Evolutionary conservation across 1,284 basidiomycete species (phyloP).

Genomic region (Heliocybe sulcata): DNA sequence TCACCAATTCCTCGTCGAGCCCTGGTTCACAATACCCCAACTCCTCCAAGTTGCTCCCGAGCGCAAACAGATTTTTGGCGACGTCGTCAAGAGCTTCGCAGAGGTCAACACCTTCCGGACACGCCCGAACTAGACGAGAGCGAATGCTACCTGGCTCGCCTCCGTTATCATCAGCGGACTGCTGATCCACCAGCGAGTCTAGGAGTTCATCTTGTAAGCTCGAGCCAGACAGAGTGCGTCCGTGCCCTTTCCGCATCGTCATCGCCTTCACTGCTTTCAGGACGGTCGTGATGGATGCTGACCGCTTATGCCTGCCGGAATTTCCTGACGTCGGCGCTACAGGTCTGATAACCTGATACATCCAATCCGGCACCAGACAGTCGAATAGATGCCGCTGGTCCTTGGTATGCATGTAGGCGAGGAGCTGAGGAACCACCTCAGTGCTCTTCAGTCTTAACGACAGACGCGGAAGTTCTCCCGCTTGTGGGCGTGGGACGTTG

Average conservation of each 20-base stretch:
- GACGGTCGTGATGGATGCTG: too few relatives aligned
- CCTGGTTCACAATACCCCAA: neutral
- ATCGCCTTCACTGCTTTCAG: too few relatives aligned
- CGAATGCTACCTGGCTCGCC: too few relatives aligned
- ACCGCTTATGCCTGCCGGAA: too few relatives aligned
- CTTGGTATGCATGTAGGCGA: conserved; percentile 30
- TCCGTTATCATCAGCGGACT: too few relatives aligned
- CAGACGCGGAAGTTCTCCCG: conserved; percentile 26
- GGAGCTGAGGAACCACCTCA: conserved; percentile 26
- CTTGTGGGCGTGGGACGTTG: conserved; percentile 18
- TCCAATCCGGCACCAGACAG: conserved; percentile 29
- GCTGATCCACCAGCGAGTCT: too few relatives aligned
- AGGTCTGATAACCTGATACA: conserved; percentile 21
- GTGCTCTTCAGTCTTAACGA: conserved; percentile 24
- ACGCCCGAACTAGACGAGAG: neutral
- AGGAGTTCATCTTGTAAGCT: too few relatives aligned
- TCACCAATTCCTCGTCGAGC: neutral
- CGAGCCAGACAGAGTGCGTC: too few relatives aligned
- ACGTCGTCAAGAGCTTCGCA: neutral
- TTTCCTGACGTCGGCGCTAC: too few relatives aligned
- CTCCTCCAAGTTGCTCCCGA: neutral
- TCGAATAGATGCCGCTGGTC: conserved; percentile 30
- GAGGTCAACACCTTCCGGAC: neutral
- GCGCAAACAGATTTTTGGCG: neutral
- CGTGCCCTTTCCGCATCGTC: too few relatives aligned